Evolutionary conservation across 176 grass and related monocot species (phyloP).

Genomic region (Dactylis glomerata): DNA sequence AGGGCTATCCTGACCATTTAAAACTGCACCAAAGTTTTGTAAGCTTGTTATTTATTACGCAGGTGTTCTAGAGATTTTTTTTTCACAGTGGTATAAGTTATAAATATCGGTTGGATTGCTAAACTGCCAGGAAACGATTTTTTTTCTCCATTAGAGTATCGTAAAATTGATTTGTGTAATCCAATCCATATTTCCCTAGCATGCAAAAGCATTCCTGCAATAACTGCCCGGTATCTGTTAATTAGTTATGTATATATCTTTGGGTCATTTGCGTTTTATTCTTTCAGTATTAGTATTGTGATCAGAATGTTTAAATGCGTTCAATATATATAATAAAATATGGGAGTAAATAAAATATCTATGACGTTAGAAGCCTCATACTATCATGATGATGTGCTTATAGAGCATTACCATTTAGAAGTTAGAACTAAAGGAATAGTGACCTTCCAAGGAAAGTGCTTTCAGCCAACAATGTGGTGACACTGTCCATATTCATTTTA

Average conservation of each 20-base stretch:
- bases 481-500: not conserved
- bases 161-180: not conserved
- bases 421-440: not conserved
- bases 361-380: not conserved
- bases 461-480: not conserved
- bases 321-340: not conserved
- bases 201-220: not conserved
- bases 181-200: not conserved
- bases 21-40: not conserved
- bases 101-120: not conserved
- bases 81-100: not conserved
- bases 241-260: not conserved
- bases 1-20: not conserved
- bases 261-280: not conserved
- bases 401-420: not conserved
- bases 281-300: not conserved
- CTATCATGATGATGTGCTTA: not conserved
- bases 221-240: not conserved
- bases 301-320: not conserved
- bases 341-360: not conserved
- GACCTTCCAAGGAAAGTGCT: not conserved
- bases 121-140: not conserved
- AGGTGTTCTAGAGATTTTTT: not conserved
- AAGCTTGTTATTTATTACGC: slow-evolving; percentile 2
- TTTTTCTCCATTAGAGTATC: not conserved